Evolutionary conservation across 2,329 filamentous ascomycete genomes (phyloP), one percentile per base, ranked within the genome.

Genomic region (Dothistroma septosporum): DNA sequence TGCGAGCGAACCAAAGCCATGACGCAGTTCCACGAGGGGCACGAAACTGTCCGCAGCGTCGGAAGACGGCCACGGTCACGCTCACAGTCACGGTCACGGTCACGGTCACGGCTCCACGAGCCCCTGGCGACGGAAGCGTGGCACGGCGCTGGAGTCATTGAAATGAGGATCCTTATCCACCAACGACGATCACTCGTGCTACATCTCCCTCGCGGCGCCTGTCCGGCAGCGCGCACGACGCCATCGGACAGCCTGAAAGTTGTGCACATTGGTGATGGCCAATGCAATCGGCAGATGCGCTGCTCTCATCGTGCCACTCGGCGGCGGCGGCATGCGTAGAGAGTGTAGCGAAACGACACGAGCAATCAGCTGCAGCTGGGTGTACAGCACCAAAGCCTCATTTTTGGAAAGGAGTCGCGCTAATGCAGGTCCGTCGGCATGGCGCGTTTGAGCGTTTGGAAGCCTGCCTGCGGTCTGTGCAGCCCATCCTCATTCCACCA

Each of bases 391-490:
- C 2, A 11, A n/a, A n/a, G n/a, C n/a, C 44, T 14, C 46, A 33
- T 37, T 37, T 52, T 58, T 16, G 10, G 52, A 54, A 22, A 50
- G 50, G 44, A 37, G 48, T 47, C 11, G 16, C 47, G 48, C 56
- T 53, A 58, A 35, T 58, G 56, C 56, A 52, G 56, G 56, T 28
- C 28, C 46, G 32, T 35, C 52, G 52, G 52, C 21, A 52, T 24
- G 19, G 21, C 8, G 48, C 24, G 48, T 49, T 21, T 49, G 16
- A 49, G 21, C 16, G 35, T 37, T 37, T 37, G 11, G 35, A 4
- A 4, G 16, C 35, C 9, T 11, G 10, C 10, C 33, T 9, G 14
- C 35, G 11, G 46, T 48, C 46, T 48, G 46, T 48, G 46, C 46
- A 1, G 19, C 46, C 3, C 49, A 21, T 19, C 24, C 32, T 19